Conservation (phyloP, 306 rosid genomes). For the Glycine soja region DNA sequence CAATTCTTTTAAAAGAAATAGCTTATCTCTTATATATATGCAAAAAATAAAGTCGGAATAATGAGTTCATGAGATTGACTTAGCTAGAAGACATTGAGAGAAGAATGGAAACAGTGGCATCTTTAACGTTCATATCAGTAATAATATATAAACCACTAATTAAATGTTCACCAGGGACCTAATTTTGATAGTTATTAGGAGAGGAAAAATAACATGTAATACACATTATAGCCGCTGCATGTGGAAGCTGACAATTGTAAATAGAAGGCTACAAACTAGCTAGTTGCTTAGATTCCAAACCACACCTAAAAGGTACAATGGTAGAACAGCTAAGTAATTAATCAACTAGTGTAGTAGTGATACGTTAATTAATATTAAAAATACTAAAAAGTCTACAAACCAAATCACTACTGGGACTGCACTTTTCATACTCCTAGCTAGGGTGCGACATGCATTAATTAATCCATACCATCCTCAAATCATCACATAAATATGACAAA, state of each 20-base stretch:
- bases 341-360: background rate
- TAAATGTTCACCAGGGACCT: background rate
- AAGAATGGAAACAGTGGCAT: background rate
- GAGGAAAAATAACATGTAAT: background rate
- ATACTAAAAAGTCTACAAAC: background rate
- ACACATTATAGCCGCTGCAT: background rate
- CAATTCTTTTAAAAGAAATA: background rate
- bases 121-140: background rate
- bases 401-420: background rate
- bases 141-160: background rate
- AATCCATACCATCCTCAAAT: background rate
- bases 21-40: background rate
- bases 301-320: background rate
- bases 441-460: background rate
- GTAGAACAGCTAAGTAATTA: background rate
- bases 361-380: background rate
- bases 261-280: background rate
- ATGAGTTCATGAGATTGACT: background rate
- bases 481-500: background rate
- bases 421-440: background rate
- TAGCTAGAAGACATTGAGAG: no score
- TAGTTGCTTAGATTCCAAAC: background rate
- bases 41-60: background rate
- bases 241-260: background rate
- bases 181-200: background rate